Evolutionary conservation across 306 rosid species (phyloP), one percentile per base, ranked within the genome.

Genomic region (Potentilla sterilis): DNA sequence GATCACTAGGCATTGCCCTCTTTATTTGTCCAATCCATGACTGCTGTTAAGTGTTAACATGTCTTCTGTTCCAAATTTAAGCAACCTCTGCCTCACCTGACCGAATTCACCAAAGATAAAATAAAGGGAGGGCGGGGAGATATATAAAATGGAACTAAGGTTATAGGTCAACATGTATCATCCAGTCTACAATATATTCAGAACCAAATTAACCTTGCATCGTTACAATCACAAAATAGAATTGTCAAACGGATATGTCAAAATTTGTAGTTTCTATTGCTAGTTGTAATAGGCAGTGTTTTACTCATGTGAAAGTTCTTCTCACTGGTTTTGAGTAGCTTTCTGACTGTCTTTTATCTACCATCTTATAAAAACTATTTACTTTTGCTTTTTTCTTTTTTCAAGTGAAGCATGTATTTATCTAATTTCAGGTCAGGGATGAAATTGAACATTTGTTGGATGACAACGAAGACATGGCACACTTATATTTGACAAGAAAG

Each of bases 391-490:
- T 28, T 28, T 28, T 28, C 28, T 16, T 7, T 1, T 22, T 63
- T 69, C 16, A 7, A n/a, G 43, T 34, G 19, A 18, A 63, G 6
- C 28, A 3, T 35, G 52, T 72, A 9, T 48, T 1, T 18, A 11
- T 79, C 35, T 41, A 76, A 80, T 85, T 63, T 72, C 78, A 95
- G 98, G 99, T 90, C 74, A 86, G 99, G 55, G 97, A 90, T 83
- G 99, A 95, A 86, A 89, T 95, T 40, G 99, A 95, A 73, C 99
- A 95, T 83, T 82, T 95, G 44, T 78, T 95, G 82, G 99, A 95
- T 84, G 97, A 95, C 84, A 95, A 90, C 58, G 97, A 95, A 77
- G 97, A 95, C 82, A 92, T 95, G 99, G 96, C 97, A 32, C 91
- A 95, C 35, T 84, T 95, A 84, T 89, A 95, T 86, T 83, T 95